Evolutionary conservation across 2,329 filamentous ascomycete species (phyloP).

Genomic region (Fusarium sarcochroum): DNA sequence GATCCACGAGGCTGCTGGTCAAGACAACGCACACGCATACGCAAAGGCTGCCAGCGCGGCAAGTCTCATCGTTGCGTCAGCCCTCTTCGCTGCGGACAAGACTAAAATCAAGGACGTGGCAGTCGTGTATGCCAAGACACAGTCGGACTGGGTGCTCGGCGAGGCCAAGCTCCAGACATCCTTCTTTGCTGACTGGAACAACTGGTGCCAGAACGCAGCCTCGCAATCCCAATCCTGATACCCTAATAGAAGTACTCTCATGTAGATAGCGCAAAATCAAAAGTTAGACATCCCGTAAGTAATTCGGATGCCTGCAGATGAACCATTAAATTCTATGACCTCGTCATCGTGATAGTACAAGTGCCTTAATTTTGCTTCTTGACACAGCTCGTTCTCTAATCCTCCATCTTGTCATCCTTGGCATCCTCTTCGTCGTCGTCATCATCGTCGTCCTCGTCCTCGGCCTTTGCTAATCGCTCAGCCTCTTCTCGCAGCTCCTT

Average conservation of each 20-base stretch:
- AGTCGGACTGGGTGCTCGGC: constrained; percentile 69
- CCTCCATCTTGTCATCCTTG: constrained; percentile 87
- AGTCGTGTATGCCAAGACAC: constrained; percentile 74
- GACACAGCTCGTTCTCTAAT: constrained; percentile 64
- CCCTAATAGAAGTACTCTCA: constrained; percentile 11
- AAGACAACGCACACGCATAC: constrained; percentile 78
- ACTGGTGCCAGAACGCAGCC: constrained; percentile 74
- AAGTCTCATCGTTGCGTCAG: constrained; percentile 75
- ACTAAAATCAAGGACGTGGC: constrained; percentile 68
- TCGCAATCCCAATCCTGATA: constrained; percentile 51
- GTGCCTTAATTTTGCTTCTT: constrained; percentile 43
- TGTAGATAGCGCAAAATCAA: constrained; percentile 31
- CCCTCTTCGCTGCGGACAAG: constrained; percentile 69
- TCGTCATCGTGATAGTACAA: constrained; percentile 56
- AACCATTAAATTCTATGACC: constrained; percentile 55
- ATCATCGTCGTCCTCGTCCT: constrained; percentile 84
- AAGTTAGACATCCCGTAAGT: constrained; percentile 10
- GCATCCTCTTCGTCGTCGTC: constrained; percentile 73
- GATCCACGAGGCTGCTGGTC: constrained; percentile 77
- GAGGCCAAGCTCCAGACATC: constrained; percentile 72
- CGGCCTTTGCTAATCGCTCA: constrained; percentile 91
- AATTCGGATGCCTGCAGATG: constrained; percentile 43
- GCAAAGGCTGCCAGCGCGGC: constrained; percentile 81
- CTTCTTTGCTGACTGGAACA: constrained; percentile 81
- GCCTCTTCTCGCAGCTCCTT: constrained; percentile 92